phyloP scores from a whole-genome alignment of 768 basidiomycete genomes.

The Flagelloscypha sp. region DNA sequence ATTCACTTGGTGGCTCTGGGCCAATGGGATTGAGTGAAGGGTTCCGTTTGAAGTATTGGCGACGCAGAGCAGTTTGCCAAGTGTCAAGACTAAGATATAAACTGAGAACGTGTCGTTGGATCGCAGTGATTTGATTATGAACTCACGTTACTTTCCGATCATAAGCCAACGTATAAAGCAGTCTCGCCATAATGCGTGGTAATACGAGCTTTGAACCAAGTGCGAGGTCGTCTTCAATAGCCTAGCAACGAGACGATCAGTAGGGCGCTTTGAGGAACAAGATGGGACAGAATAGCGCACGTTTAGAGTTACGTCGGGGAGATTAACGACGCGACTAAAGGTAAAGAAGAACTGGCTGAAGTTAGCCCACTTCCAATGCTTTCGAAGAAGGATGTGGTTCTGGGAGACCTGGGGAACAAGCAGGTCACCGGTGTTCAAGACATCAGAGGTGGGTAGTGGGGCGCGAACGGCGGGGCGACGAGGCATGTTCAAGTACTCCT shows the following conservation, averaged over 20 bases:
- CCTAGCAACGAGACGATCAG: slow-evolving; percentile 36
- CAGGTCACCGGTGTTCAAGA: slow-evolving; percentile 3
- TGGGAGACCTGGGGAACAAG: no score
- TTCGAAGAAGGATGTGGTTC: slow-evolving; percentile 51
- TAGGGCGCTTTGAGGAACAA: slow-evolving; percentile 3
- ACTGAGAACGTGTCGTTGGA: slow-evolving; percentile 13
- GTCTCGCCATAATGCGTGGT: slow-evolving; percentile 65
- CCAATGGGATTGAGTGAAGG: slow-evolving; percentile 69
- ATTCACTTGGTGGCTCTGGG: slow-evolving; percentile 35
- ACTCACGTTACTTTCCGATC: slow-evolving; percentile 75
- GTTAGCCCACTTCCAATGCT: slow-evolving; percentile 89
- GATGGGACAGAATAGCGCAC: slow-evolving; percentile 30
- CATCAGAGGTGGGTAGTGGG: slow-evolving; percentile 5
- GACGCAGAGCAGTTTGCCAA: slow-evolving; percentile 72
- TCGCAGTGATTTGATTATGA: slow-evolving; percentile 1
- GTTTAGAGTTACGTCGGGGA: slow-evolving; percentile 59
- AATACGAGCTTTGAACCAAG: slow-evolving; percentile 51
- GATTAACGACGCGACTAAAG: slow-evolving; percentile 65
- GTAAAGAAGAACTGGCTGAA: slow-evolving; percentile 87
- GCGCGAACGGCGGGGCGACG: slow-evolving; percentile 42
- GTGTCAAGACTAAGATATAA: slow-evolving; percentile 47
- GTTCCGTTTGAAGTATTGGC: slow-evolving; percentile 68
- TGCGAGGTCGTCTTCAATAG: slow-evolving; percentile 71
- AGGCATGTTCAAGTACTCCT: no score
- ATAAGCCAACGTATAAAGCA: slow-evolving; percentile 68